A percentile compares a stretch with the other conserved stretches of the same genome.
Conservation (phyloP, 352 stramenopile genomes). For the Pythium dissimile region DNA sequence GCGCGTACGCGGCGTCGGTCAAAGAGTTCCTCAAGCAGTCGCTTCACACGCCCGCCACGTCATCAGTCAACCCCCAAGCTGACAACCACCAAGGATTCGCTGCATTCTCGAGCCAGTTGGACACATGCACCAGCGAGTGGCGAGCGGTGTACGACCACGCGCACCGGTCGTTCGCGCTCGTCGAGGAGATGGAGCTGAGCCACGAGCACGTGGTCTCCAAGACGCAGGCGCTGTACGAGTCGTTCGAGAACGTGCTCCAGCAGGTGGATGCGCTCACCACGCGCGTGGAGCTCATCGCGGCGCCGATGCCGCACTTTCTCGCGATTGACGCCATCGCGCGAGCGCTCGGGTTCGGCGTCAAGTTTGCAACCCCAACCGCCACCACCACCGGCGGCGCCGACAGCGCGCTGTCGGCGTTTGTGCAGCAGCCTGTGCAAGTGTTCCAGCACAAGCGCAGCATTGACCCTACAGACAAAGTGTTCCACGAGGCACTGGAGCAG, state of each 20-base stretch:
- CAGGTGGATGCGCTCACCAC: constrained; percentile 42
- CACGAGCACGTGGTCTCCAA: constrained; percentile 72
- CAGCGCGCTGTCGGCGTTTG: background rate
- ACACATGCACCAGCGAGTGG: constrained; percentile 37
- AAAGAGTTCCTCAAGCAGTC: constrained; percentile 36
- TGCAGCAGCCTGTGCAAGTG: constrained; percentile 56
- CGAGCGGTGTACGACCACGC: constrained; percentile 44
- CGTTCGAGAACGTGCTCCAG: constrained; percentile 57
- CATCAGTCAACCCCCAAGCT: background rate
- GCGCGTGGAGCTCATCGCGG: constrained; percentile 56
- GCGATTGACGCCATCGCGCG: constrained; percentile 54
- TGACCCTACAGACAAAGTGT: constrained; percentile 59
- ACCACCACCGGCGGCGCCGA: background rate
- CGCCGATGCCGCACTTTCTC: constrained; percentile 71
- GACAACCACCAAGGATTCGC: background rate
- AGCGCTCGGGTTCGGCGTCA: constrained; percentile 64
- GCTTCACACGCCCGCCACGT: background rate
- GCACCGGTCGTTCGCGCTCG: constrained; percentile 53
- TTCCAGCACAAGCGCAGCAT: constrained; percentile 72
- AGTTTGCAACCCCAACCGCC: constrained; percentile 45
- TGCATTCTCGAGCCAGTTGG: constrained; percentile 30
- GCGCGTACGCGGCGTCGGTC: constrained; percentile 26
- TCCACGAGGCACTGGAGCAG: constrained; percentile 57
- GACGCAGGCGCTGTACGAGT: constrained; percentile 73
- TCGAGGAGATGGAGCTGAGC: constrained; percentile 80